phyloP scores from a whole-genome alignment of 2,329 filamentous ascomycete species.

The Sporothrix dimorphospora region DNA sequence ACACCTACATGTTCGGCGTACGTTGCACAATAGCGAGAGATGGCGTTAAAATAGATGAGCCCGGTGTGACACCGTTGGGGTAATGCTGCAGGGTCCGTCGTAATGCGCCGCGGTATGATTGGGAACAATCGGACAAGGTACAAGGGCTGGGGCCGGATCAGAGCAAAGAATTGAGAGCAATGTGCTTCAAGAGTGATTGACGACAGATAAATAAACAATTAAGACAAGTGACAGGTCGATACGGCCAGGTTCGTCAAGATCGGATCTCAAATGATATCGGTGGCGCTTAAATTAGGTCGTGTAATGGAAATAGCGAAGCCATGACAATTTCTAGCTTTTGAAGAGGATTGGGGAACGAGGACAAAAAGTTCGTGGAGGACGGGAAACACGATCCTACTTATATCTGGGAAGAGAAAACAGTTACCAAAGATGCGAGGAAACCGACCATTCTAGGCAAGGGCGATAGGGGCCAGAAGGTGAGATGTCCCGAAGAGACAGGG shows the following conservation, averaged over 20 bases:
- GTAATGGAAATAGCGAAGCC: background rate
- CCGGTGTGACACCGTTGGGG: background rate
- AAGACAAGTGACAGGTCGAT: background rate
- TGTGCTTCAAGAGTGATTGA: background rate
- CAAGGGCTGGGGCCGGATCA: background rate
- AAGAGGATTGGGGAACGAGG: background rate
- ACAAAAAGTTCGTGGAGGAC: background rate
- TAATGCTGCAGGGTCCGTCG: background rate
- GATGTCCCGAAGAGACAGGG: background rate
- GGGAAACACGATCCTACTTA: constrained; percentile 8
- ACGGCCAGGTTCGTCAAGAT: background rate
- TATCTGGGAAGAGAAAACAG: background rate
- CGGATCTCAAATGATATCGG: background rate
- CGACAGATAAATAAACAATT: background rate
- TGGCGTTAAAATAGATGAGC: background rate
- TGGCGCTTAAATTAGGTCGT: background rate
- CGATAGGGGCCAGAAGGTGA: background rate
- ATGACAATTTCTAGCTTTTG: background rate
- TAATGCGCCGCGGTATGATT: background rate
- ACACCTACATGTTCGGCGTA: too few relatives aligned
- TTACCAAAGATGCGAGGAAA: background rate
- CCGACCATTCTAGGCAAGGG: background rate
- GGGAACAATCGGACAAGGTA: too few relatives aligned
- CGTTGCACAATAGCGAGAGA: background rate
- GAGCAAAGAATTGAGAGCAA: background rate